Conservation (phyloP, 2,329 filamentous ascomycete genomes). For the Penicillium vulpinum region DNA sequence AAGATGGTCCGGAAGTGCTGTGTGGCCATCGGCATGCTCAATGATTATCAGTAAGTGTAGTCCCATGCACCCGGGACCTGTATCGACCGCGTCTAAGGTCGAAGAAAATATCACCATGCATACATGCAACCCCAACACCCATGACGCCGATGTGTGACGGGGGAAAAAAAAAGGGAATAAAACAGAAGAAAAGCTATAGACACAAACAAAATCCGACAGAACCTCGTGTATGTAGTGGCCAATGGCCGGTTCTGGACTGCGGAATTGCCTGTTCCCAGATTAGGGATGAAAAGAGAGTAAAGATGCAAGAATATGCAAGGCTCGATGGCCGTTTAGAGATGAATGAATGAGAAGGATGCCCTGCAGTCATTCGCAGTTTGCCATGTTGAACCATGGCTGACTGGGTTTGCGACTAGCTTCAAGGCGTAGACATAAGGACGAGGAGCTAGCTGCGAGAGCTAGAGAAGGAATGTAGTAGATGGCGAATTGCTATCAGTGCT, state of each 20-base stretch:
- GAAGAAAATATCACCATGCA: constrained; percentile 13
- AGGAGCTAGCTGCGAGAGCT: not conserved
- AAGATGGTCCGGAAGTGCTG: constrained; percentile 14
- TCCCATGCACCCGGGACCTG: constrained; percentile 4
- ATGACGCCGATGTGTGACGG: constrained; percentile 12
- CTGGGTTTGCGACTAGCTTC: not conserved
- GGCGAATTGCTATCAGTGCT: constrained; percentile 51
- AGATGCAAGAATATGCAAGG: constrained; percentile 3
- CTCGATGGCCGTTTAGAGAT: not conserved
- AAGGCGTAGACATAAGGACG: not conserved
- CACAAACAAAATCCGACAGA: constrained; percentile 13
- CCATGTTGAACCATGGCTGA: not conserved
- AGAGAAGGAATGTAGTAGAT: not conserved
- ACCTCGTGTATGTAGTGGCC: constrained; percentile 18
- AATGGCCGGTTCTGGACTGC: constrained; percentile 7
- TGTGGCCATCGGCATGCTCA: not conserved
- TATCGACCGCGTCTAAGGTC: constrained; percentile 1
- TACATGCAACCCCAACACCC: constrained; percentile 14
- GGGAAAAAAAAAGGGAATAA: constrained; percentile 2
- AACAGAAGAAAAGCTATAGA: constrained; percentile 17
- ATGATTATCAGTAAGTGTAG: not conserved
- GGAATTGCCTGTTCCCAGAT: constrained; percentile 4
- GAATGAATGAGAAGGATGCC: not conserved
- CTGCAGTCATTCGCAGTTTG: not conserved
- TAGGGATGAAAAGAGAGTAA: constrained; percentile 3